Evolutionary conservation across 352 stramenopile species (phyloP).

Genomic region (Phytophthora ramorum): DNA sequence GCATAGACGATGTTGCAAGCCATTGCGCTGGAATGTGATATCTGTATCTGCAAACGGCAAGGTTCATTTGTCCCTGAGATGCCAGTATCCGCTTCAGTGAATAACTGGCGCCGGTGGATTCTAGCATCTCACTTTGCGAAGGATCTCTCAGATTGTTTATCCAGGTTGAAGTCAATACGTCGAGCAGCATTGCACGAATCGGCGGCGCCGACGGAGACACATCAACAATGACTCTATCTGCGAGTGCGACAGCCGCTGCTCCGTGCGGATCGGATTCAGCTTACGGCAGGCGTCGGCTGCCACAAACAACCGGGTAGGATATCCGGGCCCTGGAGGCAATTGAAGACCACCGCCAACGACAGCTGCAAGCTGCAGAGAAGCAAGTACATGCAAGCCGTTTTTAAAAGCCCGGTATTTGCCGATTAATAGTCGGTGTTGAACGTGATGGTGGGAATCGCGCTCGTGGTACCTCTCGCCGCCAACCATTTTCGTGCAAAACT

Average conservation of each 20-base stretch:
- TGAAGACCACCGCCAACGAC: background rate
- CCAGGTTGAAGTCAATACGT: no score
- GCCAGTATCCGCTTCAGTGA: slow-evolving; percentile 9
- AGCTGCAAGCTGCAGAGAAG: background rate
- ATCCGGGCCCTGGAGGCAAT: no score
- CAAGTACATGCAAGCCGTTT: no score
- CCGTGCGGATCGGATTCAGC: slow-evolving; percentile 5
- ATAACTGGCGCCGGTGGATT: background rate
- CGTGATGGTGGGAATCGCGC: background rate
- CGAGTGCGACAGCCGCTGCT: slow-evolving; percentile 7
- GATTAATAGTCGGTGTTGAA: background rate
- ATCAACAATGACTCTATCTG: background rate
- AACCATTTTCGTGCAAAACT: slow-evolving; percentile 19
- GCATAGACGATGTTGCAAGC: background rate
- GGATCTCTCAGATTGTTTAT: no score
- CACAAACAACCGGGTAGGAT: slow-evolving; percentile 13
- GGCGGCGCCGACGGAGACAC: background rate
- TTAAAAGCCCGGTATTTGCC: background rate
- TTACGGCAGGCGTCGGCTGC: slow-evolving; percentile 20
- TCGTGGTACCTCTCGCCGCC: background rate
- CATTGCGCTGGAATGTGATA: background rate
- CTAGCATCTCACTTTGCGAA: no score
- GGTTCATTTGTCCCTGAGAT: background rate
- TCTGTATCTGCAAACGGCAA: background rate
- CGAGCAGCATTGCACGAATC: no score